Evolutionary conservation across 2,329 filamentous ascomycete genomes (phyloP), one percentile per base, ranked within the genome.

Genomic region (Helotiales sp.): DNA sequence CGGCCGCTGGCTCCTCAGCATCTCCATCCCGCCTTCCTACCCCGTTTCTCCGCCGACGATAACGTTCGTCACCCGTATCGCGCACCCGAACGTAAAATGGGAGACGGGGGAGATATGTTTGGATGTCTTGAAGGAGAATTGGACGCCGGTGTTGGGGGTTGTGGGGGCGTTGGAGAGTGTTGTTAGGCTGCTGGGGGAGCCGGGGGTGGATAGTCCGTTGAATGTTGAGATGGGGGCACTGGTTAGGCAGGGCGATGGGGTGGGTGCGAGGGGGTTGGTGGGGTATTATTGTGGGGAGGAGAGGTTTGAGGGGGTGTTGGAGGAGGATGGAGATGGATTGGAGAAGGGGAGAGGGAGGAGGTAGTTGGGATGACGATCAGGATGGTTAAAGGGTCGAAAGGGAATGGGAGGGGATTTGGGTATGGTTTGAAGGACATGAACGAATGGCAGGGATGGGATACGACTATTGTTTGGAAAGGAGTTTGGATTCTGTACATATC

Each of bases 31-130:
- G 0, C 65, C 82, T 0, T 84, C 82, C 38, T 98, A 99, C 75
- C 95, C 95, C 2, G 81, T 89, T 57, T 75, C 82, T 1, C 88
- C 95, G 1, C 95, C 95, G 1, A 81, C 78, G 38, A 87, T 99
- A 64, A 79, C 76, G 57, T 99, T 99, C 77, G 77, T 81, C n/a
- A 99, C 92, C 33, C 85, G 86, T 61, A 85, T 96, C 64, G 89
- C 91, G 68, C 92, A 96, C 77, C 87, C 93, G 48, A 97, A 97
- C 74, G 85, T 89, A 46, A 77, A 82, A 61, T 85, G 85, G 71
- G 77, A 79, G 66, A 92, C 85, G 2, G 95, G 95, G 66, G 93
- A 97, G 75, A 95, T 99, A 70, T 99, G 95, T 73, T 84, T 98
- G 27, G 95, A 97, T 71, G 81, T 98, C 61, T 80, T 99, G 59